Evolutionary conservation across 305 asterid species (phyloP).

Genomic region (Rubia tinctorum): DNA sequence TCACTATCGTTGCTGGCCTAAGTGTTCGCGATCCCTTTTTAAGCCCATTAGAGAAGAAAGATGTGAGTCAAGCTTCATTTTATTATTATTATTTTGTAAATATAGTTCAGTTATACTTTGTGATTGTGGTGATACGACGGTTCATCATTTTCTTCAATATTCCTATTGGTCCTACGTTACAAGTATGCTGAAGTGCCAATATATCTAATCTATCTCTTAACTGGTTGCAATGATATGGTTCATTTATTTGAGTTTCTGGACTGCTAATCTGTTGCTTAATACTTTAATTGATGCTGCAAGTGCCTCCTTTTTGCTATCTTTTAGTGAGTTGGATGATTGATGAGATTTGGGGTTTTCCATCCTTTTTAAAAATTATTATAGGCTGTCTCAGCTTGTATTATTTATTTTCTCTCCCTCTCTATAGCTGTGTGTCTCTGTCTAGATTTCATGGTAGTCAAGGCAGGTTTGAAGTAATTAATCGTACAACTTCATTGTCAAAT

Average conservation of each 20-base stretch:
- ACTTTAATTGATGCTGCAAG: not conserved
- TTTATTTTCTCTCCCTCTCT: slow-evolving; percentile 1
- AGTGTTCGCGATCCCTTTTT: slow-evolving; percentile 95
- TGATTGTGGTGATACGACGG: not conserved
- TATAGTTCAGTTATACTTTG: not conserved
- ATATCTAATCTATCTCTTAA: not conserved
- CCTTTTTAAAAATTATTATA: not conserved
- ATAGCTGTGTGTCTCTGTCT: not conserved
- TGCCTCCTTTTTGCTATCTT: not conserved
- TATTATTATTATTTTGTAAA: no score
- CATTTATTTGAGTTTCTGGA: not conserved
- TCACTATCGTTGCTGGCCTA: slow-evolving; percentile 85
- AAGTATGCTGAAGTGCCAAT: not conserved
- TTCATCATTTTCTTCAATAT: not conserved
- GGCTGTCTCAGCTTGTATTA: not conserved
- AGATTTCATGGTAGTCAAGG: slow-evolving; percentile 7
- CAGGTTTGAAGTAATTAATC: not conserved
- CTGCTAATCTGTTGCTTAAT: not conserved
- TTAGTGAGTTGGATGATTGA: not conserved
- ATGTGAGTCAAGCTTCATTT: slow-evolving; percentile 51
- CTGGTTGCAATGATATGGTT: not conserved
- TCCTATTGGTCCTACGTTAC: not conserved
- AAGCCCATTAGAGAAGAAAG: slow-evolving; percentile 88
- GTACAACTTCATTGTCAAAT: not conserved
- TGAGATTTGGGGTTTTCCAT: not conserved